These are phyloP conservation scores for Polytrichum formosum DNA, from an alignment of 225 moss, liverwort and hornwort species.

Conservation along the genomic window DNA sequence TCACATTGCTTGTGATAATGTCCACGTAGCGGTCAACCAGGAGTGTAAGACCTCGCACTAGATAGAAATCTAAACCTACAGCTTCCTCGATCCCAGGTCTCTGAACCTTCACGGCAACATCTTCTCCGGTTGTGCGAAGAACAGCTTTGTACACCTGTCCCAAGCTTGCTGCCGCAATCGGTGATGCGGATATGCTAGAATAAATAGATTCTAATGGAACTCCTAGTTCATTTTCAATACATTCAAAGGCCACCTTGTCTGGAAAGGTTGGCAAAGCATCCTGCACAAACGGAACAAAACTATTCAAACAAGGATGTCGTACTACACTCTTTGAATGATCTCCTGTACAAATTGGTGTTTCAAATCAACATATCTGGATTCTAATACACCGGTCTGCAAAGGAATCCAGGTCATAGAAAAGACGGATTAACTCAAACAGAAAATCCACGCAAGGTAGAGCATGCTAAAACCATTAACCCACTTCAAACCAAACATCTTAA, in stretches of 20 bases:
- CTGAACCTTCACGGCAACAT: slow-evolving; percentile 93
- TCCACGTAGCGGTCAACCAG: slow-evolving; percentile 79
- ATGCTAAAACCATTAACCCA: too few relatives aligned
- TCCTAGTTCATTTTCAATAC: slow-evolving; percentile 80
- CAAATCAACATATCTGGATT: too few relatives aligned
- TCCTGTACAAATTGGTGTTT: too few relatives aligned
- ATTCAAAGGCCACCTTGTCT: slow-evolving; percentile 64
- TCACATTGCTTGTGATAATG: slow-evolving; percentile 74
- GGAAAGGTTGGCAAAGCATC: slow-evolving; percentile 98
- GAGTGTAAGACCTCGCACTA: slow-evolving; percentile 68
- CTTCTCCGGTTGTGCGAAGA: slow-evolving; percentile 65
- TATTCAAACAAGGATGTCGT: background rate
- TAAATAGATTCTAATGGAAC: slow-evolving; percentile 70
- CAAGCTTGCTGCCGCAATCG: slow-evolving; percentile 91
- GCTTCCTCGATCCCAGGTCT: slow-evolving; percentile 86
- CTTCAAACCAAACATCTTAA: too few relatives aligned
- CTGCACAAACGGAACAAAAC: slow-evolving; percentile 30
- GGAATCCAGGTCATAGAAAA: too few relatives aligned
- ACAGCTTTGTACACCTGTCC: slow-evolving; percentile 96
- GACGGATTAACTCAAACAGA: too few relatives aligned
- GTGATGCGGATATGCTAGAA: slow-evolving; percentile 74
- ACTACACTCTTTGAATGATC: too few relatives aligned
- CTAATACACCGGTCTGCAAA: too few relatives aligned
- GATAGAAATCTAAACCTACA: slow-evolving; percentile 90
- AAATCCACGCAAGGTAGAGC: too few relatives aligned